Conservation (phyloP, 495 filamentous ascomycete genomes). For the Lasiosphaeris hirsuta region DNA sequence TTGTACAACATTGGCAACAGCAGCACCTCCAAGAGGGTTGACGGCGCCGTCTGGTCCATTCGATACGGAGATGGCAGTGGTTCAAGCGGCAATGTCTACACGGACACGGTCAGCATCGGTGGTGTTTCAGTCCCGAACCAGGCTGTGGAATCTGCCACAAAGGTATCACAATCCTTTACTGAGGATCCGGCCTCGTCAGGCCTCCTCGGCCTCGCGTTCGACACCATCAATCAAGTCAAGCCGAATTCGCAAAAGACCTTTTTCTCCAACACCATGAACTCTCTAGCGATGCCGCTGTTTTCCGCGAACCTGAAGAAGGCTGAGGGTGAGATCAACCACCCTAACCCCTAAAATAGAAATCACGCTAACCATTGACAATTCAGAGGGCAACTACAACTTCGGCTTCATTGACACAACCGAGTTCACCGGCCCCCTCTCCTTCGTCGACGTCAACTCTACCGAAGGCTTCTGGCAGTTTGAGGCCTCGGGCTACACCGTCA, state of each 20-base stretch:
- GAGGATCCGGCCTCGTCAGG: slow-evolving; percentile 59
- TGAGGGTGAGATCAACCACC: slow-evolving; percentile 43
- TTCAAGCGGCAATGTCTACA: slow-evolving; percentile 66
- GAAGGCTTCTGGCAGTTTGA: slow-evolving; percentile 75
- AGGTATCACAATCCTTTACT: slow-evolving; percentile 61
- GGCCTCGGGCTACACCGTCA: slow-evolving; percentile 56
- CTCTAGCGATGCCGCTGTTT: slow-evolving; percentile 63
- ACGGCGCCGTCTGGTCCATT: slow-evolving; percentile 61
- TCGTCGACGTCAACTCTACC: slow-evolving; percentile 54
- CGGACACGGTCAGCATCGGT: slow-evolving; percentile 67
- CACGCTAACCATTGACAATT: neutral
- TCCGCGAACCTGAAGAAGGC: slow-evolving; percentile 63
- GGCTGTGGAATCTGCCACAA: slow-evolving; percentile 66
- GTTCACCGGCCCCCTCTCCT: slow-evolving; percentile 61
- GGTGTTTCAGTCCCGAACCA: slow-evolving; percentile 60
- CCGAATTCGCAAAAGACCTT: slow-evolving; percentile 64
- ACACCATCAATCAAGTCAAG: slow-evolving; percentile 63
- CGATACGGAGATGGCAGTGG: slow-evolving; percentile 68
- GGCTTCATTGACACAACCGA: slow-evolving; percentile 38
- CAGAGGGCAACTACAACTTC: slow-evolving; percentile 19
- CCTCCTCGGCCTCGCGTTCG: slow-evolving; percentile 72
- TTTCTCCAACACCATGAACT: slow-evolving; percentile 63
- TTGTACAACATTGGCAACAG: slow-evolving; percentile 52
- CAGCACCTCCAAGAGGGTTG: slow-evolving; percentile 44
- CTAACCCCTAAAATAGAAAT: neutral